Conservation (phyloP, 2,329 filamentous ascomycete species). For the Aciculosporium take region DNA sequence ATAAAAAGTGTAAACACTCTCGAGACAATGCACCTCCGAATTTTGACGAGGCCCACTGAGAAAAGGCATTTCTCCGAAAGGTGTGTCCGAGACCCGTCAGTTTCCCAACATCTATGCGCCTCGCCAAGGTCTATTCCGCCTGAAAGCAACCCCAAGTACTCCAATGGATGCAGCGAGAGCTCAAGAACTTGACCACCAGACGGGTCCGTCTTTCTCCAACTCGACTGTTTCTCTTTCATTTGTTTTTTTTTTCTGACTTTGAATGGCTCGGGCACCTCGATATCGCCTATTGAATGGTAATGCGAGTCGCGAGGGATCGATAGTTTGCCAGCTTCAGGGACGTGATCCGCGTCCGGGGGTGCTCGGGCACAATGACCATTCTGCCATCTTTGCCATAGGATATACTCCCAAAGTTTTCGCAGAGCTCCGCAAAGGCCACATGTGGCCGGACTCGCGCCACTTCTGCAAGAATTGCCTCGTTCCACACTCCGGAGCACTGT, state of each 20-base stretch:
- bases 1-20: no score
- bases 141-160: background rate
- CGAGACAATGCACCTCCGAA: no score
- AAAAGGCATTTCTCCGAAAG: no score
- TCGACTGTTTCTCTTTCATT: no score
- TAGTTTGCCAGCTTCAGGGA: conserved; percentile 46
- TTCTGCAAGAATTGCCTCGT: conserved; percentile 47
- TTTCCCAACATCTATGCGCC: background rate
- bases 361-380: conserved; percentile 41
- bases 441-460: conserved; percentile 44
- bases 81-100: background rate
- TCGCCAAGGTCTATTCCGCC: background rate
- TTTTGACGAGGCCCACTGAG: no score
- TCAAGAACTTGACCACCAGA: background rate
- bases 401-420: conserved; percentile 48
- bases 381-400: conserved; percentile 44
- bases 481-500: conserved; percentile 58
- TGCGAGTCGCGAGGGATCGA: conserved; percentile 29
- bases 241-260: background rate
- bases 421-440: conserved; percentile 45
- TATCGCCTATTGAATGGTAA: conserved; percentile 19
- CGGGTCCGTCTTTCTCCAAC: background rate
- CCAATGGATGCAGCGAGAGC: background rate
- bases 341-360: conserved; percentile 35
- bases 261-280: no score